Evolutionary conservation across 108 stramenopile genomes (phyloP).

Genomic region (Skeletonema costatum): DNA sequence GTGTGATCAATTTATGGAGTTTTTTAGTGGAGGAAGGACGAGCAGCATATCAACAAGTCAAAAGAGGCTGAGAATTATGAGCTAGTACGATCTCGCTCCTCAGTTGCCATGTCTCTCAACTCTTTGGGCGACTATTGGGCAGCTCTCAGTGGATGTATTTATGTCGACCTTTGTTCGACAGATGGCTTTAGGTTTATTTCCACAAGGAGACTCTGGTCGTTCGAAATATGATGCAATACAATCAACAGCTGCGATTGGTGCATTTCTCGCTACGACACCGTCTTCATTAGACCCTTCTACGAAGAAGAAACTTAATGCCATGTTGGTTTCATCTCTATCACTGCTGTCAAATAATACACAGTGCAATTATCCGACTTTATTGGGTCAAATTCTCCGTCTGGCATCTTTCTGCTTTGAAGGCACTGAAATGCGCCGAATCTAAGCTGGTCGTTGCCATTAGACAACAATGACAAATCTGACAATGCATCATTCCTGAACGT

Average conservation of each 20-base stretch:
- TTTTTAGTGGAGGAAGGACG: slow-evolving; percentile 36
- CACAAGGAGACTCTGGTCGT: not conserved
- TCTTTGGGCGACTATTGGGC: slow-evolving; percentile 39
- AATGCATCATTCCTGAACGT: slow-evolving; percentile 4
- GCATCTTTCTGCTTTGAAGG: slow-evolving; percentile 19
- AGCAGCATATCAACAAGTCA: not conserved
- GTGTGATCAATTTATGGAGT: slow-evolving; percentile 51
- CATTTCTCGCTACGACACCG: slow-evolving; percentile 24
- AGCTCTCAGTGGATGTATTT: slow-evolving; percentile 19
- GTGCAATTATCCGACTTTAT: slow-evolving; percentile 17
- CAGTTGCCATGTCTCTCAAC: slow-evolving; percentile 39
- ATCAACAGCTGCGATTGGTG: slow-evolving; percentile 36
- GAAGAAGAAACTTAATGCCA: slow-evolving; percentile 38
- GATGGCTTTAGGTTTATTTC: slow-evolving; percentile 25
- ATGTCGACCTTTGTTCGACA: slow-evolving; percentile 16
- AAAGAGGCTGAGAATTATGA: slow-evolving; percentile 9
- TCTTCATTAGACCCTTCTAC: slow-evolving; percentile 45
- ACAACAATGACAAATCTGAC: slow-evolving; percentile 13
- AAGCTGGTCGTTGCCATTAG: slow-evolving; percentile 27
- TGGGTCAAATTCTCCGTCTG: slow-evolving; percentile 59
- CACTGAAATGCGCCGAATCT: not conserved
- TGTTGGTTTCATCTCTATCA: slow-evolving; percentile 24
- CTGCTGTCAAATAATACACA: not conserved
- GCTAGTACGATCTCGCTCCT: slow-evolving; percentile 20
- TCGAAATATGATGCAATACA: slow-evolving; percentile 23